Evolutionary conservation across 23 red algal species (phyloP), one percentile per base, ranked within the genome.

Genomic region (Cyanidiococcus yangmingshanensis): DNA sequence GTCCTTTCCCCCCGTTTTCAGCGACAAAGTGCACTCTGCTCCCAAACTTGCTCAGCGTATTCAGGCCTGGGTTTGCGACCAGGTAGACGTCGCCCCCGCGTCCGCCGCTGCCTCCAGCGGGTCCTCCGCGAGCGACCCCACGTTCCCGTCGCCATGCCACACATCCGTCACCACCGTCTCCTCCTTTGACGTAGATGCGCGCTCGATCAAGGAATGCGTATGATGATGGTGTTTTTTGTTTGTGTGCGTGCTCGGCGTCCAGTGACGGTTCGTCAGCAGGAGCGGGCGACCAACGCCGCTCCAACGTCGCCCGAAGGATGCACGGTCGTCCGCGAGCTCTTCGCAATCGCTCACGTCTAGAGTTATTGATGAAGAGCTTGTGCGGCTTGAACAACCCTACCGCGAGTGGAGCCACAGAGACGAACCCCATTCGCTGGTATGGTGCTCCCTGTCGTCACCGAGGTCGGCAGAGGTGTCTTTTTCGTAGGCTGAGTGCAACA

Each of bases 141-240:
- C 90, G 90, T 67, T 96, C 92, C 25, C 92, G 83, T 31, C 92
- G 87, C 58, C 90, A 96, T 21, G 92, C 92, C 0, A 96, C 84
- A 40, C 79, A 80, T 33, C 92, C 92, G 58, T 96, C 58, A 51
- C 92, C 92, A 30, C 92, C 92, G 37, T 76, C 33, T 29, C 92
- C 92, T 50, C 83, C 87, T 50, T 89, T 85, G 0, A 96, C 92
- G 21, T 79, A 75, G 32, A 96, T 68, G 33, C 84, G 77, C 32
- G 87, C 90, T 1, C 80, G 76, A 71, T 95, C 90, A 37, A 75
- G 85, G 41, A 88, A 95, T 15, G 12, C 21, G 45, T 54, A 54
- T 54, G 45, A 7, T 15, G 12, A 15, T 54, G 45, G 7, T 7
- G 45, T 7, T 54, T 54, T 21, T 21, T 21, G 45, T 54, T 54